Base-by-base conservation (phyloP, 2,329 filamentous ascomycete genomes). In the Epichloe gansuensis region DNA sequence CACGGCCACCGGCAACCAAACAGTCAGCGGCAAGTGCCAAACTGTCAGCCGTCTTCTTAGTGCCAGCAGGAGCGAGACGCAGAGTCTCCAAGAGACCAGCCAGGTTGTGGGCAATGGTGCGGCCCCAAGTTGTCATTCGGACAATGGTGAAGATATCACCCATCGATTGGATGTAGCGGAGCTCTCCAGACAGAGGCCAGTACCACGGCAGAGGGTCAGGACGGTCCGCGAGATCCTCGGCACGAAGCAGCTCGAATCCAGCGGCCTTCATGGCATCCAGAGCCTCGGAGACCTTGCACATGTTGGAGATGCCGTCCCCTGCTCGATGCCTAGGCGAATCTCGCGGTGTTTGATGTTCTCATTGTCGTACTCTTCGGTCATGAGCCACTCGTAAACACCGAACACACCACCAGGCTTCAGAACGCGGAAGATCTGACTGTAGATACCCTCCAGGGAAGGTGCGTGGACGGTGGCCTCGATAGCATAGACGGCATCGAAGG, bases 321-420 rank as follows among this genome's bases (percentile, higher is more conserved):
- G 84, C 76, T 98, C 93, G 59, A 98, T 98, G 58, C 86, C 91
- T 17, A 96, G 82, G 58, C 93, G 88, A 65, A 97, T 93, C 67
- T 88, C 82, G 60, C 90, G 86, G 75, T 97, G 93, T 63, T 83
- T 77, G 1, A 88, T 70, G 76, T 96, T 90, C 55, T 86, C 77
- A 67, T 95, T 91, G 73, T 97, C 86, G 72, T 96, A 98, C 25
- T 84, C 75, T 57, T 96, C 91, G 6, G 91, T 97, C 93, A 98
- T 97, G 65, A 97, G 77, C 93, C 93, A 97, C 72, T 98, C 93
- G 73, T 97, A 98, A 50, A 97, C 91, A 66, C 91, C 93, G 63
- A 97, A 98, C 50, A 89, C 77, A 68, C 93, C 91, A 55, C 93
- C 93, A 21, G 93, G 93, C 79, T 97, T 98, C 58, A 98, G 78